Conservation (phyloP, 257 asterid genomes). For the Craterostigma plantagineum region DNA sequence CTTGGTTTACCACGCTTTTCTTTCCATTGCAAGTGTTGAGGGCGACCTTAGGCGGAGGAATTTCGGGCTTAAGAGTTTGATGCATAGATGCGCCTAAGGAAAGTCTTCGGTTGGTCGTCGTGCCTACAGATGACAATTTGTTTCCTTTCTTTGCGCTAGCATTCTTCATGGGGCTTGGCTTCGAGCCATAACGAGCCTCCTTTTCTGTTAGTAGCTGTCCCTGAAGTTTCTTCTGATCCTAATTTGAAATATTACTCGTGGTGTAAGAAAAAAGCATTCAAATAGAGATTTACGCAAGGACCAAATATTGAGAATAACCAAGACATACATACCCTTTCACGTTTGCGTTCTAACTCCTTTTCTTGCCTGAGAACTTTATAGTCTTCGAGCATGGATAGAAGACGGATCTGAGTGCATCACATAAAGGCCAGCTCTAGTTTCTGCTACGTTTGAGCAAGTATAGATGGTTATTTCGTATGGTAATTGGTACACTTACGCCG, state of each 20-base stretch:
- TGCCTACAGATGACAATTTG: constrained; percentile 16
- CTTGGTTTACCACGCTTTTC: too few relatives aligned
- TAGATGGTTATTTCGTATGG: not conserved
- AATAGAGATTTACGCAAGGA: not conserved
- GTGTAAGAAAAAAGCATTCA: not conserved
- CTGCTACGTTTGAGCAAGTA: constrained; percentile 1
- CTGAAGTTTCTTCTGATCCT: constrained; percentile 34
- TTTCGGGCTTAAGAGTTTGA: constrained; percentile 19
- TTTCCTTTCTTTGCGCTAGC: constrained; percentile 18
- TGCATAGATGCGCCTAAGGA: constrained; percentile 26
- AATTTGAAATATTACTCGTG: constrained; percentile 5
- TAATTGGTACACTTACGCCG: constrained; percentile 34
- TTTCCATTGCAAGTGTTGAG: too few relatives aligned
- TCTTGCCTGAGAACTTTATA: constrained; percentile 44
- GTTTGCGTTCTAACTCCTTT: constrained; percentile 66
- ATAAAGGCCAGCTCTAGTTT: not conserved
- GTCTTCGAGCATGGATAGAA: constrained; percentile 66
- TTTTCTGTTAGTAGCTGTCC: constrained; percentile 23
- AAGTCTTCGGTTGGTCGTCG: constrained; percentile 23
- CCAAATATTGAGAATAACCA: constrained; percentile 4
- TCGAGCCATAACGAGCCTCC: constrained; percentile 23
- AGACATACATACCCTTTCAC: constrained; percentile 54
- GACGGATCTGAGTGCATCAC: constrained; percentile 32
- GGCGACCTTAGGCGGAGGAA: constrained; percentile 18
- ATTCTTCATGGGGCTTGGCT: constrained; percentile 28